Percentiles rank a stretch among this genome's conserved stretches.
These are phyloP conservation scores for Yarrowia galli DNA, from an alignment of 1,139 yeast genomes.

Conservation along the genomic window DNA sequence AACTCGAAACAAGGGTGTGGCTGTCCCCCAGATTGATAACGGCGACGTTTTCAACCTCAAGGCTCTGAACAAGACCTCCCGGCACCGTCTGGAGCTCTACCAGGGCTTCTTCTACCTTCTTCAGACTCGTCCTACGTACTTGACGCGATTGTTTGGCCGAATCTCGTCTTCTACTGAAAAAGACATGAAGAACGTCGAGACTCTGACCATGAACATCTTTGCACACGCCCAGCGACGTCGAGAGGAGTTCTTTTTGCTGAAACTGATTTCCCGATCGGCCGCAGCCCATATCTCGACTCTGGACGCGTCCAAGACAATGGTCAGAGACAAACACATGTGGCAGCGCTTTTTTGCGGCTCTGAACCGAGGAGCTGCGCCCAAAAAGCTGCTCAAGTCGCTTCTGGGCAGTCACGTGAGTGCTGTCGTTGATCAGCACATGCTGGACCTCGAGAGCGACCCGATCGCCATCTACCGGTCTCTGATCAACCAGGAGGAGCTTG, in stretches of 20 bases:
- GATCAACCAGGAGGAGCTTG: conserved; percentile 58
- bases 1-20: conserved; percentile 57
- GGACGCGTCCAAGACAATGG: conserved; percentile 41
- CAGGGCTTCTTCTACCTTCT: conserved; percentile 81
- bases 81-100: conserved; percentile 62
- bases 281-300: conserved; percentile 55
- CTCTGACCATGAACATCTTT: conserved; percentile 59
- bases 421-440: conserved; percentile 63
- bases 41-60: conserved; percentile 51
- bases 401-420: conserved; percentile 61
- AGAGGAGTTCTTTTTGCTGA: conserved; percentile 76
- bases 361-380: conserved; percentile 66
- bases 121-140: conserved; percentile 83
- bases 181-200: conserved; percentile 56
- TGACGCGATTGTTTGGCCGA: conserved; percentile 62
- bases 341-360: conserved; percentile 61
- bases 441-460: conserved; percentile 85
- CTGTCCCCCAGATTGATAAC: conserved; percentile 37
- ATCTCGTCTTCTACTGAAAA: conserved; percentile 48
- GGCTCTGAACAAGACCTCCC: conserved; percentile 54
- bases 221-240: conserved; percentile 57
- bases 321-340: conserved; percentile 54
- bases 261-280: conserved; percentile 63
- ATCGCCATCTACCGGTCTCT: conserved; percentile 58
- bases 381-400: conserved; percentile 61